Base-by-base conservation (phyloP, 1,139 yeast species). In the Nadsonia commutata region DNA sequence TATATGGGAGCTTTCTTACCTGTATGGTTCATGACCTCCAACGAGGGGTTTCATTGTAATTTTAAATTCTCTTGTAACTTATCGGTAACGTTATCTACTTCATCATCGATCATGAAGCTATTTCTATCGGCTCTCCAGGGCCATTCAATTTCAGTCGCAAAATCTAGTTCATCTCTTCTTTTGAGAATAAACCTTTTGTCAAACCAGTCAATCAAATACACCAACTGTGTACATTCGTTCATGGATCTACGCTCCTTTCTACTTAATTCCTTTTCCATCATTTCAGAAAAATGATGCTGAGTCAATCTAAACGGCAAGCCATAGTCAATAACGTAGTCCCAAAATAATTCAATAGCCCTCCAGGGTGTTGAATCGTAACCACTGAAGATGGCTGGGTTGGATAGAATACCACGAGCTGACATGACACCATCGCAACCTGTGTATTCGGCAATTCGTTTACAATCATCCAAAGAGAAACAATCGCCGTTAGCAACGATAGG, bases 401-500 rank as follows among this genome's bases (percentile, higher is more conserved):
- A 67, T 44, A 90, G 66, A 2, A 85, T 67, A 0, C 98, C 98
- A 50, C 98, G 67, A 1, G 85, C 98, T 1, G 97, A 82, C 98
- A 90, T 90, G 5, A 90, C 82, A 5, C 97, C 98, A 56, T 85
- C 93, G 31, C 77, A 86, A 1, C 81, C 81, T 0, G 97, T 86
- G 40, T 59, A 59, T 17, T 72, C 66, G 0, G 76, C 75, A 27
- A 88, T 86, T 19, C 60, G 58, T 31, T 66, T 53, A 19, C 83
- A 79, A 57, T 85, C 95, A 16, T 67, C 66, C 31, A 76, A 63
- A 1, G 74, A 61, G 54, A 81, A 82, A 52, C 95, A 90, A 61
- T 93, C 98, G 9, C 98, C 98, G 56, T 93, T 93, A 2, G 98
- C 96, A 13, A 90, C 80, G 0, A 93, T 88, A 0, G 97, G 97